Percentiles rank a stretch among this genome's conserved stretches.
These are phyloP conservation scores for Lodderomyces parapsilosis DNA, from an alignment of 1,139 yeast species.

Conservation along the genomic window DNA sequence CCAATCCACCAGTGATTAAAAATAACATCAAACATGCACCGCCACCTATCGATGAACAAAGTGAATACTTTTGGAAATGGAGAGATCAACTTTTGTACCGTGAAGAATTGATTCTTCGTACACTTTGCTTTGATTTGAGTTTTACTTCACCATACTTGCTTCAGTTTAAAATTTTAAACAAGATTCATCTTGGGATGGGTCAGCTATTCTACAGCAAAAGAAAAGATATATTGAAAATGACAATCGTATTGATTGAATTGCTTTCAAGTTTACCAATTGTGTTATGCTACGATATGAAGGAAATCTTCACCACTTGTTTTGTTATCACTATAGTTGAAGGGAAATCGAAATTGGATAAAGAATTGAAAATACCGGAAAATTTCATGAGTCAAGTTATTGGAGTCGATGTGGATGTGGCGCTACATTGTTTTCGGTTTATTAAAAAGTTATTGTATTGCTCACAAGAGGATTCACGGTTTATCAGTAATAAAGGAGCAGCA, in stretches of 20 bases:
- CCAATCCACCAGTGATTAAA: slow-evolving; percentile 19
- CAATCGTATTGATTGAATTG: slow-evolving; percentile 38
- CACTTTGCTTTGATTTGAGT: slow-evolving; percentile 41
- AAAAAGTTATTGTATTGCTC: slow-evolving; percentile 26
- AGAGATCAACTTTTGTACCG: slow-evolving; percentile 45
- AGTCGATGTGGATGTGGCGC: slow-evolving; percentile 22
- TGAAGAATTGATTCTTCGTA: slow-evolving; percentile 42
- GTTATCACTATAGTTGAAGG: slow-evolving; percentile 33
- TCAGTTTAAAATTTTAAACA: slow-evolving; percentile 23
- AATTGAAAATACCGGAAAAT: slow-evolving; percentile 24
- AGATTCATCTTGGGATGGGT: slow-evolving; percentile 4
- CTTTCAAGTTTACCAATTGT: slow-evolving; percentile 42
- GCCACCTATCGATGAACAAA: slow-evolving; percentile 36
- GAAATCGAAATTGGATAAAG: slow-evolving; percentile 17
- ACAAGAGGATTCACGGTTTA: slow-evolving; percentile 28
- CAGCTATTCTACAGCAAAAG: slow-evolving; percentile 23
- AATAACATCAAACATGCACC: slow-evolving; percentile 1
- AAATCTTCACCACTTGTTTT: slow-evolving; percentile 35
- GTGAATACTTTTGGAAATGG: slow-evolving; percentile 47
- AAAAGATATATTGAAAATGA: slow-evolving; percentile 32
- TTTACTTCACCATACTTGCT: slow-evolving; percentile 40
- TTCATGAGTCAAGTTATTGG: slow-evolving; percentile 21
- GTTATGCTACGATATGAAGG: slow-evolving; percentile 33
- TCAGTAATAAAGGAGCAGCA: slow-evolving; percentile 31
- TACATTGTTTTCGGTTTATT: slow-evolving; percentile 35